These are phyloP conservation scores for Escallonia herrerae DNA, from an alignment of 129 eudicot species.

Conservation along the genomic window DNA sequence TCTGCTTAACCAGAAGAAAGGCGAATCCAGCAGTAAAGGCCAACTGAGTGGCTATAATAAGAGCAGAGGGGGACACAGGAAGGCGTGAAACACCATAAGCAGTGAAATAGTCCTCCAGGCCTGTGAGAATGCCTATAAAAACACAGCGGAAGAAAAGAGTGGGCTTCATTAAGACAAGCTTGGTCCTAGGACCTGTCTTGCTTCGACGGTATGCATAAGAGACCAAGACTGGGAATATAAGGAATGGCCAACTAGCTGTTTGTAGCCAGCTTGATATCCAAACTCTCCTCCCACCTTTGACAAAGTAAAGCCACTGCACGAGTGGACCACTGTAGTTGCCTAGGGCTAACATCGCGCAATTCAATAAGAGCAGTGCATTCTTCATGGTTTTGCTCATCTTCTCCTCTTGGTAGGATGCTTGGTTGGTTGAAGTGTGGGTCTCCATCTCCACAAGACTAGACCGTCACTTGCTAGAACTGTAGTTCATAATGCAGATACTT, in stretches of 20 bases:
- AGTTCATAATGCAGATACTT: no score
- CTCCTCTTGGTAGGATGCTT: background rate
- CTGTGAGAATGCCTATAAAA: constrained; percentile 32
- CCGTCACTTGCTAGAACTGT: no score
- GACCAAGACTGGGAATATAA: constrained; percentile 22
- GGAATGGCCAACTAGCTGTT: constrained; percentile 46
- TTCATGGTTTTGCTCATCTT: constrained; percentile 14
- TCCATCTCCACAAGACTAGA: background rate
- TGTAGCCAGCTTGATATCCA: constrained; percentile 48
- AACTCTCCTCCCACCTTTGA: constrained; percentile 25
- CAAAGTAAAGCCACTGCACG: constrained; percentile 3
- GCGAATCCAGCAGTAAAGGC: constrained; percentile 53
- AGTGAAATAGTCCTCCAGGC: constrained; percentile 35
- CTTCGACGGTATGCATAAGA: constrained; percentile 21
- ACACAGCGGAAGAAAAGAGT: constrained; percentile 29
- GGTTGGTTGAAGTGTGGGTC: background rate
- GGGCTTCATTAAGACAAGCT: constrained; percentile 16
- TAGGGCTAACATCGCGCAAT: constrained; percentile 6
- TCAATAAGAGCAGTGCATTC: background rate
- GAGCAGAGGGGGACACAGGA: constrained; percentile 44
- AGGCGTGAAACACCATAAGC: constrained; percentile 36
- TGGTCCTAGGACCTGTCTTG: constrained; percentile 5
- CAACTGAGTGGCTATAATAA: constrained; percentile 37
- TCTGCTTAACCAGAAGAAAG: constrained; percentile 41
- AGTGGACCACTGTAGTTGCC: constrained; percentile 19